Evolutionary conservation across 2,329 filamentous ascomycete species (phyloP).

Genomic region (Cladosporium sp.): DNA sequence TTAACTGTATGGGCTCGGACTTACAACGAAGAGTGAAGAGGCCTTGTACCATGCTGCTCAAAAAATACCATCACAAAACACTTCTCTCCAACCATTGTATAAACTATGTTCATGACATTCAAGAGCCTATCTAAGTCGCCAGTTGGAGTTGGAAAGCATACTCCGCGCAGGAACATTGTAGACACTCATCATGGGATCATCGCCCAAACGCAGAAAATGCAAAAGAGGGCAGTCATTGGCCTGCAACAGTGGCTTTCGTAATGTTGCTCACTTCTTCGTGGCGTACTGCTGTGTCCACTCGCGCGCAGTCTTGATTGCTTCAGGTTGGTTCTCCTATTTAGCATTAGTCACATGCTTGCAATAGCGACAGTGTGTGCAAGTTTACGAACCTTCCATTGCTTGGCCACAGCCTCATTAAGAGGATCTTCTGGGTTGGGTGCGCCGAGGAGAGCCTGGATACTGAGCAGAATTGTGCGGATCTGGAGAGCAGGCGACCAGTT

Average conservation of each 20-base stretch:
- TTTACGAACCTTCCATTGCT: conserved; percentile 74
- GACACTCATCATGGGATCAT: conserved; percentile 8
- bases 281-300: conserved; percentile 91
- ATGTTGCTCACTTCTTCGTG: conserved; percentile 24
- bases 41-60: not conserved
- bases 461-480: conserved; percentile 97
- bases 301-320: conserved; percentile 85
- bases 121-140: conserved; percentile 13
- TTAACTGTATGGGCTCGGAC: not conserved
- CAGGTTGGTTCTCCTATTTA: conserved; percentile 75
- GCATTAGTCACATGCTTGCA: conserved; percentile 21
- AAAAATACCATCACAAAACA: not conserved
- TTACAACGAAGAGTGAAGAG: not conserved
- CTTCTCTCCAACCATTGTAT: not conserved
- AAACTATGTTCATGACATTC: conserved; percentile 17
- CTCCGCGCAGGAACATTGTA: not conserved
- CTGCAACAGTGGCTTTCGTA: not conserved
- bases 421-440: conserved; percentile 98
- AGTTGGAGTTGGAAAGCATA: not conserved
- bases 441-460: conserved; percentile 93
- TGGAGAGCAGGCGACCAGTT: conserved; percentile 99
- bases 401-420: conserved; percentile 95
- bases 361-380: not conserved
- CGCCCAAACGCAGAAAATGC: conserved; percentile 19
- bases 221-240: not conserved